Evolutionary conservation across 768 basidiomycete genomes (phyloP), one percentile per base, ranked within the genome.

Genomic region (Podaxis rugospora): DNA sequence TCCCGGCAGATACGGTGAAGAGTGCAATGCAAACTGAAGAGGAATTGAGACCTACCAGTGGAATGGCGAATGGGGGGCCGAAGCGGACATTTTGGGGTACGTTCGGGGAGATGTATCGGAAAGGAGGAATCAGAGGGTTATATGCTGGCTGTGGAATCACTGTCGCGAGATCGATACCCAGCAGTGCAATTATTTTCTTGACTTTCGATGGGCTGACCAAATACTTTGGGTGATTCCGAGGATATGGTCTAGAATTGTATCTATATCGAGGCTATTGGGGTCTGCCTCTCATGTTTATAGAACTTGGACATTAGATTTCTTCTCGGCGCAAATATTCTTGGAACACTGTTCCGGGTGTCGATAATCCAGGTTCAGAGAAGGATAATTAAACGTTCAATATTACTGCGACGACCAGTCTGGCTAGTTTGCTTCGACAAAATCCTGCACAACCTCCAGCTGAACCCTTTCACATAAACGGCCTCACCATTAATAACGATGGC

Each of bases 101-200:
- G 54, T 86, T 84, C 37, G 80, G 70, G 67, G 84, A 85, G 65
- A 85, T 97, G 79, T 96, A 89, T 70, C 72, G 70, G 44, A 83
- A 81, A 18, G 84, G 90, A 70, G 96, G 96, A 1, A 64, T 97
- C 5, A 80, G 80, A 50, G 96, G 95, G 2, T 71, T 97, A 66
- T 98, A 98, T 74, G 90, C 92, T 25, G 96, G 96, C 0, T 94
- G 92, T 69, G 95, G 94, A 10, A 86, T 98, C 70, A 98, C 95
- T 0, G 87, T 93, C 16, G 83, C 87, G 46, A 79, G 94, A 59
- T 86, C 89, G 5, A 86, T 95, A 57, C 94, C 94, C 7, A 93
- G 91, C 69, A 93, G 90, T 69, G 95, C 92, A 4, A 81, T 98
- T 59, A 94, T 98, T 57, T 98, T 98, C 71, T 76, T 93, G 65